Evolutionary conservation across 2,329 filamentous ascomycete genomes (phyloP).

Genomic region (Mycocentrospora acerina): DNA sequence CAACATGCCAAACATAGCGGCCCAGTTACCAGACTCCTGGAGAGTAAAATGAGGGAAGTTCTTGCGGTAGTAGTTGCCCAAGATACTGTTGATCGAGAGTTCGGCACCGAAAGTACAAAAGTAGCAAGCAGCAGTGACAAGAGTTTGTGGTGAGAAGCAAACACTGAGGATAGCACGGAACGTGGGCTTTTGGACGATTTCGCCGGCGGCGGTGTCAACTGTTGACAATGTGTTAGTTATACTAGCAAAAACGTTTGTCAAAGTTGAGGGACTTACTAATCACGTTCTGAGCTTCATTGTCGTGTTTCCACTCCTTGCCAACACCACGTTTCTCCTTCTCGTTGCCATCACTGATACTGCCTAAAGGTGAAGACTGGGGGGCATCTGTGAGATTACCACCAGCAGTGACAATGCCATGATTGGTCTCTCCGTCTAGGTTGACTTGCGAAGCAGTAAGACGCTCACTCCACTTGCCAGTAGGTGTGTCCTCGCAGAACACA

Average conservation of each 20-base stretch:
- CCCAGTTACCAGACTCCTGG: conserved; percentile 59
- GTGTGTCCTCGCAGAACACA: conserved; percentile 75
- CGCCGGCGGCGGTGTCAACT: conserved; percentile 56
- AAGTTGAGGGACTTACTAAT: conserved; percentile 31
- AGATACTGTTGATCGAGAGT: conserved; percentile 59
- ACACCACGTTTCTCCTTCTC: conserved; percentile 24
- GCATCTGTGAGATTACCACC: conserved; percentile 37
- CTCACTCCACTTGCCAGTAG: conserved; percentile 76
- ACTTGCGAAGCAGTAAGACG: conserved; percentile 61
- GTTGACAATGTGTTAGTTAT: neutral
- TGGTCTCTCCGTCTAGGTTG: conserved; percentile 42
- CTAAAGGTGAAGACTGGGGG: conserved; percentile 40
- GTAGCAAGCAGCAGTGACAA: conserved; percentile 56
- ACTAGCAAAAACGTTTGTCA: neutral
- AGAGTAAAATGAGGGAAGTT: conserved; percentile 56
- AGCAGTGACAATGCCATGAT: conserved; percentile 50
- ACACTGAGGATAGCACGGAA: conserved; percentile 62
- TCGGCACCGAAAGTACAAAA: conserved; percentile 63
- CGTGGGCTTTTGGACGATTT: conserved; percentile 63
- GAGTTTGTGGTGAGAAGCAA: conserved; percentile 59
- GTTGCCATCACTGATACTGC: neutral
- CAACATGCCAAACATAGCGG: conserved; percentile 72
- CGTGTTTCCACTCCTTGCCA: conserved; percentile 12
- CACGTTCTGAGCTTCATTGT: conserved; percentile 41
- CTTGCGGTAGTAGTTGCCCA: conserved; percentile 57